Evolutionary conservation across 305 asterid species (phyloP), one percentile per base, ranked within the genome.

Genomic region (Andrographis paniculata): DNA sequence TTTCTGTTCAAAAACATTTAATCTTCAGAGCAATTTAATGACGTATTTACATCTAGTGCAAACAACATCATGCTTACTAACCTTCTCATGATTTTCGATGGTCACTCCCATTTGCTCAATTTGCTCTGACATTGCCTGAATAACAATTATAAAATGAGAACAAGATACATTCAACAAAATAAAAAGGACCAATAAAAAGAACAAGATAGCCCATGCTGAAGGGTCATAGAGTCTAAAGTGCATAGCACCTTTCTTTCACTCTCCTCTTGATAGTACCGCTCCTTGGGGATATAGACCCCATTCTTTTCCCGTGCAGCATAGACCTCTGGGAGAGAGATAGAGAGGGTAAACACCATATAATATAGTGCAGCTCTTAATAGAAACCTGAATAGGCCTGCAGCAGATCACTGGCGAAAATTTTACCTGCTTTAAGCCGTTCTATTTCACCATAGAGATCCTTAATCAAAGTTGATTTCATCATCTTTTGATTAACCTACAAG

Each of bases 401-500:
- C 39, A 33, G n/a, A n/a, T n/a, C n/a, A n/a, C n/a, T n/a, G n/a
- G n/a, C n/a, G n/a, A n/a, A n/a, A 33, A 33, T 11, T 3, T 33
- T 33, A 78, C 95, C 95, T 61, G 80, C 62, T 68, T 84, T 84
- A 42, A 84, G 93, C 56, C 89, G 73, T 37, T 84, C 95, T 61
- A 84, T 84, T 74, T 84, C 95, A 49, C 93, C 93, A 18, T 84
- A 81, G 28, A 84, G 88, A 59, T 81, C 95, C 67, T 84, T 84
- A 48, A 81, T 84, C 22, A 84, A 73, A 27, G 95, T 81, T 30
- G 95, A 65, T 70, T 82, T 82, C 94, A 72, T 76, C 80, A 76
- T 74, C 53, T 77, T 77, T 55, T 77, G 81, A 66, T 84, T 82
- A 49, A 82, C 89, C 93, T 81, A 41, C 44, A 72, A 19, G 23